A percentile compares a stretch with the other conserved stretches of the same genome.
Evolutionary conservation across 768 basidiomycete species (phyloP).

Genomic region (Leucocoprinus sp.): DNA sequence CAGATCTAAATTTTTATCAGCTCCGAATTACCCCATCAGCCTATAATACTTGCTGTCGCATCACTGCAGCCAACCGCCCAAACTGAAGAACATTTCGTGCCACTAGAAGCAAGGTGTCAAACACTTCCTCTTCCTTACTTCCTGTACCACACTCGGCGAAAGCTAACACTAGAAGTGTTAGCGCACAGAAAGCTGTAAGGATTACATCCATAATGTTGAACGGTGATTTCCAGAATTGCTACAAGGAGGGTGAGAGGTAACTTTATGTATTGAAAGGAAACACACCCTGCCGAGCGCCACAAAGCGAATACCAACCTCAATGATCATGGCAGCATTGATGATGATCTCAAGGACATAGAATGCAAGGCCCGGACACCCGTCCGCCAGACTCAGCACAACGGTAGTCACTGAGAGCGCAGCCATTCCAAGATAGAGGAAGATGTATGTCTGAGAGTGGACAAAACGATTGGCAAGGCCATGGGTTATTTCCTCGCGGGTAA

Average conservation of each 20-base stretch:
- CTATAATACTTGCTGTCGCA: slow-evolving; percentile 69
- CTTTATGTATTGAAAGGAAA: slow-evolving; percentile 10
- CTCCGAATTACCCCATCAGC: slow-evolving; percentile 9
- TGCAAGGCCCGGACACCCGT: slow-evolving; percentile 79
- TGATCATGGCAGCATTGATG: slow-evolving; percentile 86
- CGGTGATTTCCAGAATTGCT: slow-evolving; percentile 97
- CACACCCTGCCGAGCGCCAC: slow-evolving; percentile 89
- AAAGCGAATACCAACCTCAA: slow-evolving; percentile 87
- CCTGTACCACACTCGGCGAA: slow-evolving; percentile 78
- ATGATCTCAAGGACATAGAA: slow-evolving; percentile 89
- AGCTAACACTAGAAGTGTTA: slow-evolving; percentile 83
- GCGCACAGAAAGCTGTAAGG: slow-evolving; percentile 80
- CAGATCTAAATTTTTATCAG: slow-evolving; percentile 46
- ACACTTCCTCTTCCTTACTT: slow-evolving; percentile 88
- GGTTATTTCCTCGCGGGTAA: slow-evolving; percentile 76
- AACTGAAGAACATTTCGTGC: slow-evolving; percentile 92
- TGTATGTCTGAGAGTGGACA: slow-evolving; percentile 81
- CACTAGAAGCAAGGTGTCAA: slow-evolving; percentile 88
- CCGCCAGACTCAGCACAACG: slow-evolving; percentile 71
- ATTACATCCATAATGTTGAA: slow-evolving; percentile 87
- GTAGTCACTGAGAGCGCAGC: slow-evolving; percentile 82
- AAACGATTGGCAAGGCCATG: slow-evolving; percentile 85
- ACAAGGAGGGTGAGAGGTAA: slow-evolving; percentile 10
- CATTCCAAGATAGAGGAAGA: slow-evolving; percentile 84
- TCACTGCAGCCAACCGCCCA: slow-evolving; percentile 82